Evolutionary conservation across 805 yeast genomes (phyloP), one percentile per base, ranked within the genome.

Genomic region (Sungouiella blattae): DNA sequence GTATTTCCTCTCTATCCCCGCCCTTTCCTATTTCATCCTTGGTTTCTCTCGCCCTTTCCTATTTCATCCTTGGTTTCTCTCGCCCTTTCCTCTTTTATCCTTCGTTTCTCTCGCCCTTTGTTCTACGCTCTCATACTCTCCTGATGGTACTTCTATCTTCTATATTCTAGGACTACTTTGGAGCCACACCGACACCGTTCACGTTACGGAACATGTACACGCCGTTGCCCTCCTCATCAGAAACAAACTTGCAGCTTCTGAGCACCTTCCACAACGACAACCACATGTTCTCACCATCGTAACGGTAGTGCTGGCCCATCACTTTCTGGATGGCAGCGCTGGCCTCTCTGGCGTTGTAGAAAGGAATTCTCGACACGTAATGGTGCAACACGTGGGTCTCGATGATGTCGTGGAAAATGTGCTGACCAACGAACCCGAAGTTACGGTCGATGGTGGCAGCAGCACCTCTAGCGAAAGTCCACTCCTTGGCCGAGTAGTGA

Each of bases 151-250:
- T n/a, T n/a, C n/a, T n/a, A n/a, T n/a, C n/a, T n/a, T n/a, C n/a
- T n/a, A n/a, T n/a, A n/a, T n/a, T n/a, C n/a, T n/a, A n/a, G n/a
- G n/a, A n/a, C n/a, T 27, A 18, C 24, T 28, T 42, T 36, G 51
- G 59, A 55, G 40, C 45, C 30, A 58, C 57, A 30, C 69, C 69
- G 21, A 50, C 33, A 33, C 76, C 74, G 60, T 85, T 85, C 51
- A 67, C 51, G 63, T 85, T 85, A 65, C 93, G 74, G 59, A 69
- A 85, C 93, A 85, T 85, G 62, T 66, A 54, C 18, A 80, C 78
- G 39, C 86, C 87, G 26, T 28, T 28, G 17, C 87, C 87, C 31
- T 74, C 73, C 49, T 83, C 86, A 40, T 61, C 69, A 42, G 79
- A 87, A 36, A 83, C 85, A 46, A 73, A 83, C 61, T 80, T 86